These are phyloP conservation scores for Ogataea haglerorum DNA, from an alignment of 805 yeast genomes.

Conservation along the genomic window DNA sequence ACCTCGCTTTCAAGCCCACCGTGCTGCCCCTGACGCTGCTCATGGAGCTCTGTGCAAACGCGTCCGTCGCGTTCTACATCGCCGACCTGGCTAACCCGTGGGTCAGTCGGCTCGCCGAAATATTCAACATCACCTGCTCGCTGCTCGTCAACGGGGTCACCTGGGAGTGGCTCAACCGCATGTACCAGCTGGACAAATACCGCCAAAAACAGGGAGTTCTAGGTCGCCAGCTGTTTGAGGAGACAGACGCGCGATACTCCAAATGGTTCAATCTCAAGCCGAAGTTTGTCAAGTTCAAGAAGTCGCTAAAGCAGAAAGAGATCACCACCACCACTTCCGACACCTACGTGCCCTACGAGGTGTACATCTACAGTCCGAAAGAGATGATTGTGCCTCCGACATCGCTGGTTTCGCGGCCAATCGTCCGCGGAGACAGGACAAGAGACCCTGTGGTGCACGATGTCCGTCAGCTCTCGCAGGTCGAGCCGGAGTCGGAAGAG, in stretches of 20 bases:
- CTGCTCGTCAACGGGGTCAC: slow-evolving; percentile 68
- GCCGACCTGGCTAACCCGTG: slow-evolving; percentile 75
- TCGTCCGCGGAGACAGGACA: not conserved
- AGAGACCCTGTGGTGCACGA: slow-evolving; percentile 5
- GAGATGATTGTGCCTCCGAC: slow-evolving; percentile 38
- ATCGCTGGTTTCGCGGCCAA: slow-evolving; percentile 1
- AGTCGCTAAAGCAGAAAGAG: slow-evolving; percentile 1
- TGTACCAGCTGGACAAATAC: slow-evolving; percentile 51
- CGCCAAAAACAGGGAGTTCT: slow-evolving; percentile 68
- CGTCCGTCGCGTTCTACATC: slow-evolving; percentile 67
- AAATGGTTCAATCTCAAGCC: slow-evolving; percentile 15
- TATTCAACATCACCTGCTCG: slow-evolving; percentile 70
- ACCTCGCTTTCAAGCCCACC: slow-evolving; percentile 45
- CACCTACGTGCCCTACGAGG: slow-evolving; percentile 23
- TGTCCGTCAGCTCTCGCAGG: slow-evolving; percentile 1
- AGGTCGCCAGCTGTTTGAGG: slow-evolving; percentile 74
- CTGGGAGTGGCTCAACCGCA: slow-evolving; percentile 83
- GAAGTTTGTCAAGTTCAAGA: slow-evolving; percentile 2
- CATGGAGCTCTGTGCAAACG: slow-evolving; percentile 51
- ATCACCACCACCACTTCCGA: not conserved
- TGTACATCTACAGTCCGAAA: slow-evolving; percentile 41
- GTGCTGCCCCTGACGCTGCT: slow-evolving; percentile 56
- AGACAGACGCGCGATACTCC: slow-evolving; percentile 32
- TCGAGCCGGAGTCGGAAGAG: not conserved
- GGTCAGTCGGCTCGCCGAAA: slow-evolving; percentile 70